These are phyloP conservation scores for Dioszegia hungarica DNA, from an alignment of 768 basidiomycete species.

Conservation along the genomic window DNA sequence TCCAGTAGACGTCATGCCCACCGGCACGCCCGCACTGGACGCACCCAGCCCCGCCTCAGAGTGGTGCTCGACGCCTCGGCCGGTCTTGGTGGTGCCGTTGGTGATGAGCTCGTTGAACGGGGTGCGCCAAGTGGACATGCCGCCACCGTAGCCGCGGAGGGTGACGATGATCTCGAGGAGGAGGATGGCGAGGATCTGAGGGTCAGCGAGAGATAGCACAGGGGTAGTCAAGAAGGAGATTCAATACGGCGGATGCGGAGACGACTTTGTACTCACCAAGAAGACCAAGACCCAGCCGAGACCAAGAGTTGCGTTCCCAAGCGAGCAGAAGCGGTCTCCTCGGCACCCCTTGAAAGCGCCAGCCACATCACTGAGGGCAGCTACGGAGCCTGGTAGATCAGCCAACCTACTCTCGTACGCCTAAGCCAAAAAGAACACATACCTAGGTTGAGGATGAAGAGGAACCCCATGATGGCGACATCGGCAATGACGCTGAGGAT, in stretches of 20 bases:
- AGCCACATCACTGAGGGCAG: constrained; percentile 3
- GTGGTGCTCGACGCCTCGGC: neutral
- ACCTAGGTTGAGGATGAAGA: constrained; percentile 56
- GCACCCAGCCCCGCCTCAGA: neutral
- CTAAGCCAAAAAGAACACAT: constrained; percentile 3
- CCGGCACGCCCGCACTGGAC: neutral
- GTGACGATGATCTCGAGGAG: constrained; percentile 30
- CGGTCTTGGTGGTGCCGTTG: neutral
- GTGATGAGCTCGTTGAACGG: constrained; percentile 29
- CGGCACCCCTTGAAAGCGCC: neutral
- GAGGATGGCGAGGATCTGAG: constrained; percentile 27
- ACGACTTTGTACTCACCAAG: neutral
- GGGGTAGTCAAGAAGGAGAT: neutral
- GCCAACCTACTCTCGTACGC: neutral
- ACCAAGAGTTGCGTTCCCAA: constrained; percentile 29
- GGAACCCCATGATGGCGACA: constrained; percentile 60
- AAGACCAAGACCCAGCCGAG: constrained; percentile 32
- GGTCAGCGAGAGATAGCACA: neutral
- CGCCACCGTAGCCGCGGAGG: constrained; percentile 18
- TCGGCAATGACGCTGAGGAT: constrained; percentile 73
- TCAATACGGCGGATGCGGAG: neutral
- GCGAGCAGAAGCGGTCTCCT: constrained; percentile 4
- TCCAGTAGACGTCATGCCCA: neutral
- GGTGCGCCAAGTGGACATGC: constrained; percentile 25
- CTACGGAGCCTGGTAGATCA: neutral